Base-by-base conservation (phyloP, 306 rosid species). In the cucumber (Cucumis sativus) region DNA sequence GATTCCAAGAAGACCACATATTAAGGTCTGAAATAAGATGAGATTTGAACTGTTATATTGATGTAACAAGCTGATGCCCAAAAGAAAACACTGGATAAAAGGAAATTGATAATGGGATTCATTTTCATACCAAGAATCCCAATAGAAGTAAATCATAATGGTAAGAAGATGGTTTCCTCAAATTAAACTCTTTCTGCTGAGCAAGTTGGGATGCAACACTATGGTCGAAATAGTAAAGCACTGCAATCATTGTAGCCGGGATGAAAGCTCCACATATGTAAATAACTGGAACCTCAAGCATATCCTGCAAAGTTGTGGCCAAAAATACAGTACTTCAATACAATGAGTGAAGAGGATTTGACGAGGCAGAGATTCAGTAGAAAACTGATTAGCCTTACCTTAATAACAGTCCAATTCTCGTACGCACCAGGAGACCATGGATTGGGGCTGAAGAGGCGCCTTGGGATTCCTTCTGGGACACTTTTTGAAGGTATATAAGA, bases 351-450 rank as follows among this genome's bases (percentile, higher is more conserved):
- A 33, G 55, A 49, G 75, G 58, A 20, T 23, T 18, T 43, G 14
- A 51, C 15, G 40, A 49, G 5, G 25, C 23, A 71, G 37, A 69
- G 75, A 43, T 43, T 20, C 12, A 15, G 72, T 16, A 39, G 23
- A 78, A 78, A 76, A 64, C 39, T 78, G 15, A 33, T 62, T 9
- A 20, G 28, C 67, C 93, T 72, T 87, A 83, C 99, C 98, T 92
- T 91, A 63, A 95, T 70, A 45, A 96, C 97, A 49, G 97, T 96
- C 99, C 99, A 96, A 81, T 96, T 96, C 10, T 87, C 96, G 30
- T 96, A 96, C 51, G 99, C 99, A 81, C 99, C 99, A 10, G 93
- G 96, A 37, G 99, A 92, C 99, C 99, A 96, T 2, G 99, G 99
- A 77, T 96, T 91, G n/a, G 99, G 99, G 83, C 99, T 96, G 78